Evolutionary conservation across 441 rosid species (phyloP), one percentile per base, ranked within the genome.

Genomic region (Eugenia klotzschiana): DNA sequence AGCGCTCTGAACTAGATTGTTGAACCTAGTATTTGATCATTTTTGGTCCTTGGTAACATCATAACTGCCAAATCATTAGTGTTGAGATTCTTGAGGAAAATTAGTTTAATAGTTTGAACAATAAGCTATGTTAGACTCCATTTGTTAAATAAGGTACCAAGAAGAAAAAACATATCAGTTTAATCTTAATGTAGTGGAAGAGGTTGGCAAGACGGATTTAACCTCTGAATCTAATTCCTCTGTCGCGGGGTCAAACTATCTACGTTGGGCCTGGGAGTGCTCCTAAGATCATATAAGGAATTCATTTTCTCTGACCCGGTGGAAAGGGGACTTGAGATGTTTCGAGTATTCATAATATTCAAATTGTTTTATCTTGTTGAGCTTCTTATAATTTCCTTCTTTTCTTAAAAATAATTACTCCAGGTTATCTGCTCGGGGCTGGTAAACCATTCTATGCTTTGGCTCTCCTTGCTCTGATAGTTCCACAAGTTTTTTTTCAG

Each of bases 381-480:
- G 15, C 77, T 69, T 37, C 77, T 69, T 5, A 37, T 41, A 37
- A 69, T 69, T 69, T 69, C 26, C n/a, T 18, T 8, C 79, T 37
- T 37, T 25, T 49, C 22, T 43, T 26, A 52, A 58, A 60, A 41
- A 51, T 25, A 50, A 23, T 14, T 79, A 12, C 82, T 87, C 85
- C 91, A 96, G 99, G 98, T 74, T 96, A 96, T 86, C 94, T 96
- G 40, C 93, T 96, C 54, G 97, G 93, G 41, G 90, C 96, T 84
- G 99, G 98, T n/a, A 96, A 96, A 91, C 95, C 99, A 69, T 94
- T 91, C 77, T 92, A 93, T 86, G 99, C 98, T 20, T 86, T 96
- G 73, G 98, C 98, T 23, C 86, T 96, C 26, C 91, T 96, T 37
- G 98, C 93, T 85, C 84, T 96, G 86, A 90, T 93, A 79, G 82